phyloP scores from a whole-genome alignment of 495 filamentous ascomycete genomes.

The Astrocystis sublimbata region DNA sequence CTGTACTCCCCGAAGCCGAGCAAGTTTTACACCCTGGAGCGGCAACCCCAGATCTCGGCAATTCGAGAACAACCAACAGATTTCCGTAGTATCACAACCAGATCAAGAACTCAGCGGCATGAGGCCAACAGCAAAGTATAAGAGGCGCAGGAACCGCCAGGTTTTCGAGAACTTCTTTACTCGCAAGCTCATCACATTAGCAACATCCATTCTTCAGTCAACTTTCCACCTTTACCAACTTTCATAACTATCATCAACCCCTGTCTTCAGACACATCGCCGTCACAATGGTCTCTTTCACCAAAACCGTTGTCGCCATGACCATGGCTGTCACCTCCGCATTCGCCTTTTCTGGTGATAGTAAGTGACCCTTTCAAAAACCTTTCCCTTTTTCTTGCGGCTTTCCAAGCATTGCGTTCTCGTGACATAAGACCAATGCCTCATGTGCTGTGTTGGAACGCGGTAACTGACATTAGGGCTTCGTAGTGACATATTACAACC shows the following conservation, averaged over 20 bases:
- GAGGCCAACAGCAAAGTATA: neutral
- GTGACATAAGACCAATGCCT: too few species aligned
- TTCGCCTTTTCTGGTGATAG: conserved; percentile 39
- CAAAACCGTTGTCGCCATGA: conserved; percentile 21
- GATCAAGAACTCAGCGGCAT: neutral
- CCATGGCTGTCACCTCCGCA: conserved; percentile 14
- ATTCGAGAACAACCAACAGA: neutral
- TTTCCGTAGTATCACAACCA: neutral
- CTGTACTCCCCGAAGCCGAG: conserved; percentile 1
- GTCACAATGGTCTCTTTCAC: neutral
- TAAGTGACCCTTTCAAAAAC: too few species aligned
- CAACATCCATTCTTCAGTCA: neutral
- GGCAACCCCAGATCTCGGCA: neutral
- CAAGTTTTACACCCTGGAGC: neutral
- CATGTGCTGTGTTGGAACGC: too few species aligned
- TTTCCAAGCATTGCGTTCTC: too few species aligned
- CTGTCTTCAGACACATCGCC: too few species aligned
- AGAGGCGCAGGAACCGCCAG: neutral
- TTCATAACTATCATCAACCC: neutral
- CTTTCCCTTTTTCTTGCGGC: too few species aligned
- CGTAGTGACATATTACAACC: conserved; percentile 48
- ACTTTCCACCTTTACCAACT: neutral
- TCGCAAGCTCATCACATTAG: neutral
- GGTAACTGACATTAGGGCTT: too few species aligned
- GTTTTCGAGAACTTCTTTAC: neutral